Conservation (phyloP, 176 grass and related monocot genomes). For the Triticum monococcum region DNA sequence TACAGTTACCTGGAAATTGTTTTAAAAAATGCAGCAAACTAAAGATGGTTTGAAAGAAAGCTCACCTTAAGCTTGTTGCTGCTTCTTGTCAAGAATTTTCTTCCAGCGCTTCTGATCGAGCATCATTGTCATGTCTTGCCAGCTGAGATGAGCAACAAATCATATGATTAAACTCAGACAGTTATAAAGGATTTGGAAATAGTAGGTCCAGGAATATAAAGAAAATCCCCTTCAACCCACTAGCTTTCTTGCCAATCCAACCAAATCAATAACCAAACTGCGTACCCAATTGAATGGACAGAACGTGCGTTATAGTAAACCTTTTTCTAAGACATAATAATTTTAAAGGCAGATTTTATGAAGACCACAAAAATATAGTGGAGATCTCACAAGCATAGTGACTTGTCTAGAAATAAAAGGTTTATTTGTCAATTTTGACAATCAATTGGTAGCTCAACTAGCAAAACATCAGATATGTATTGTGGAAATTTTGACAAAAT, state of each 20-base stretch:
- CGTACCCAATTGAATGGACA: neutral
- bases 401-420: neutral
- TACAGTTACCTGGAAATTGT: neutral
- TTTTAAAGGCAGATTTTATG: neutral
- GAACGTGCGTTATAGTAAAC: neutral
- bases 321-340: neutral
- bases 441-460: neutral
- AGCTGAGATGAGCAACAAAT: conserved; percentile 22
- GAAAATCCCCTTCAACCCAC: neutral
- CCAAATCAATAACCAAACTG: neutral
- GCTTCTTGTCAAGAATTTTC: conserved; percentile 50
- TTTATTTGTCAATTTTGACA: neutral
- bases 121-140: conserved; percentile 48
- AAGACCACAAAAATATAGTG: neutral
- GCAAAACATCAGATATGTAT: neutral
- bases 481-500: neutral
- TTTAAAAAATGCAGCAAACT: neutral
- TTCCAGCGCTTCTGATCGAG: conserved; percentile 54
- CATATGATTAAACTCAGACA: neutral
- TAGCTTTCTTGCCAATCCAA: neutral
- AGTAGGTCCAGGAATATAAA: neutral
- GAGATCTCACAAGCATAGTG: neutral
- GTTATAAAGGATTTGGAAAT: neutral
- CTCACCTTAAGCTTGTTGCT: conserved; percentile 45
- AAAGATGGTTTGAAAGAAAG: neutral